Evolutionary conservation across 169 alveolate genomes (phyloP), one percentile per base, ranked within the genome.

Genomic region (Cryptosporidium sp.): DNA sequence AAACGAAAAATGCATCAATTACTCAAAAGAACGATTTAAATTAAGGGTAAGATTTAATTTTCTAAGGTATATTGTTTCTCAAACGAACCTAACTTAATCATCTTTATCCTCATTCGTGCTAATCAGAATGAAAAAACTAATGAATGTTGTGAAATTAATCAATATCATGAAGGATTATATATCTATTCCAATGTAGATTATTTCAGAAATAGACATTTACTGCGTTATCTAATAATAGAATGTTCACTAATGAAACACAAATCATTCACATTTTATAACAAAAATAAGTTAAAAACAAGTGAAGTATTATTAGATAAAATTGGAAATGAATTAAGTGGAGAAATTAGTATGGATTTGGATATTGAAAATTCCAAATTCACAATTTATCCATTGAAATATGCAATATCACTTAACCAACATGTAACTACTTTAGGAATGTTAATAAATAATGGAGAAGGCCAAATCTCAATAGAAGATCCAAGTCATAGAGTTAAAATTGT

Each of bases 341-440:
- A 48, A 48, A 14, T 10, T n/a, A 6, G 21, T 18, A 33, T 33
- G 7, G 55, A 33, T 14, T 33, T 73, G 14, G 51, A 52, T 55
- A 55, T 73, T 50, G 59, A 58, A 7, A 55, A 52, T 8, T 73
- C 86, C 31, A 58, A 45, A 55, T 73, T 55, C 26, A n/a, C 33
- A 8, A 37, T 73, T 21, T 35, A 52, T 73, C 55, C 71, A 23
- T 48, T 73, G 33, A 73, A 58, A 18, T 21, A 41, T 37, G 23
- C 33, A 52, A 10, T 35, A 26, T 65, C 58, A 5, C 9, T 68
- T 18, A 29, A 6, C 55, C 35, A 59, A 12, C 16, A 23, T 1
- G 86, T 41, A 55, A 73, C 86, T 26, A 18, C 29, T 61, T 80
- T 80, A 39, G 89, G 89, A 9, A 80, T 80, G 68, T 35, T 80